phyloP scores from a whole-genome alignment of 768 basidiomycete genomes.

The Hypholoma sublateritium region DNA sequence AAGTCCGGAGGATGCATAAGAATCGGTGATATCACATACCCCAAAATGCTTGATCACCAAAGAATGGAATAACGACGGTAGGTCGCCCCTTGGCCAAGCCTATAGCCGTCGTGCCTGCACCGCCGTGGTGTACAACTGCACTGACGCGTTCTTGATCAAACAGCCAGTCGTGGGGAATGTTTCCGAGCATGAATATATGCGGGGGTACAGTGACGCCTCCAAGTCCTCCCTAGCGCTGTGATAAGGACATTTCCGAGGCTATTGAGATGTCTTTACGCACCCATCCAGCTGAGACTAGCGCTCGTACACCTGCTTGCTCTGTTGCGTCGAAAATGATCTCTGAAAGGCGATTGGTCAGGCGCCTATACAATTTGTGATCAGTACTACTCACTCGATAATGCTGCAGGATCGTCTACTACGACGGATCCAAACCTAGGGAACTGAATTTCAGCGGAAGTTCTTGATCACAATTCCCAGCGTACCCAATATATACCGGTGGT shows the following conservation, averaged over 20 bases:
- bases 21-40: slow-evolving; percentile 34
- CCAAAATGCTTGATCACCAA: slow-evolving; percentile 65
- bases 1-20: slow-evolving; percentile 8
- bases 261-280: slow-evolving; percentile 20
- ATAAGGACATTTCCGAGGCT: background rate
- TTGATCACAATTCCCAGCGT: slow-evolving; percentile 5
- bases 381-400: slow-evolving; percentile 43
- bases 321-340: slow-evolving; percentile 62
- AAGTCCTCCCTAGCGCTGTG: slow-evolving; percentile 44
- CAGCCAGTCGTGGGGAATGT: slow-evolving; percentile 71
- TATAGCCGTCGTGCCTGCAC: slow-evolving; percentile 66
- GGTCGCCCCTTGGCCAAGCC: slow-evolving; percentile 59
- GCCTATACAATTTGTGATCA: background rate
- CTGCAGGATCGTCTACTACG: slow-evolving; percentile 52
- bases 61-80: slow-evolving; percentile 64
- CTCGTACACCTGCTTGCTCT: slow-evolving; percentile 51
- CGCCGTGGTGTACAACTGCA: slow-evolving; percentile 65
- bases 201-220: slow-evolving; percentile 51
- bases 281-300: slow-evolving; percentile 67
- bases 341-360: slow-evolving; percentile 11
- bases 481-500: slow-evolving; percentile 63
- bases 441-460: background rate
- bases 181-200: slow-evolving; percentile 61
- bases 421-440: slow-evolving; percentile 58
- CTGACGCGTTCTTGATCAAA: slow-evolving; percentile 53